These are phyloP conservation scores for Areca catechu DNA, from an alignment of 176 grass and related monocot species.

Conservation along the genomic window DNA sequence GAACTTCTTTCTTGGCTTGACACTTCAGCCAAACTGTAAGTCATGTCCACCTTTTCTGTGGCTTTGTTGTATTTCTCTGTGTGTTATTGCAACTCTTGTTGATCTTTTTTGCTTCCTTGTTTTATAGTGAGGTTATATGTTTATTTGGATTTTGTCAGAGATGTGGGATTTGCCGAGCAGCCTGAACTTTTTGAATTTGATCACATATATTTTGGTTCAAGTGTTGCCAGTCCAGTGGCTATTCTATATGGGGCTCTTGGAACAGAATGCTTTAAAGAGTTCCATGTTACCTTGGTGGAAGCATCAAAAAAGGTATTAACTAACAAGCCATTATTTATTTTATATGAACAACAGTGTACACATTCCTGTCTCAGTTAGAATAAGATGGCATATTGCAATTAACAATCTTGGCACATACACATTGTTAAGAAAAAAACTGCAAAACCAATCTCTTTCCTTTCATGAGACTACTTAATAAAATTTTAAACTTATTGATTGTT, in stretches of 20 bases:
- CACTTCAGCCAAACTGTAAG: slow-evolving; percentile 40
- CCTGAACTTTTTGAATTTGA: slow-evolving; percentile 94
- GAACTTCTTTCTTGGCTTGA: slow-evolving; percentile 68
- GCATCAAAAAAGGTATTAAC: slow-evolving; percentile 67
- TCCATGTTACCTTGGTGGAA: slow-evolving; percentile 67
- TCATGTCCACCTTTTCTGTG: background rate
- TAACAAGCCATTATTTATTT: background rate
- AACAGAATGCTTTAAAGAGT: slow-evolving; percentile 88
- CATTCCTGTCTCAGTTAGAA: too few species aligned
- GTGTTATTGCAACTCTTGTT: slow-evolving; percentile 7
- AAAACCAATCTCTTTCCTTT: too few species aligned
- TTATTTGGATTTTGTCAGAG: slow-evolving; percentile 35
- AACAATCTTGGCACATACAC: too few species aligned
- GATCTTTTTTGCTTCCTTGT: slow-evolving; percentile 13
- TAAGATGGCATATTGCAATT: too few species aligned
- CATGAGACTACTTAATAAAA: too few species aligned
- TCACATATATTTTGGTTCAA: slow-evolving; percentile 61
- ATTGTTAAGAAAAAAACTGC: too few species aligned
- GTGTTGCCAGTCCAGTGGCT: slow-evolving; percentile 46
- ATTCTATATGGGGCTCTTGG: slow-evolving; percentile 88
- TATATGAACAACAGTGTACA: too few species aligned
- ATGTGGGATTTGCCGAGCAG: slow-evolving; percentile 32
- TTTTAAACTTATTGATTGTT: too few species aligned
- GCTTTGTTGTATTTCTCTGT: slow-evolving; percentile 11
- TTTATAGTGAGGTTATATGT: slow-evolving; percentile 22